Evolutionary conservation across 2,329 filamentous ascomycete species (phyloP), one percentile per base, ranked within the genome.

Genomic region (Incumbomyces delicatus): DNA sequence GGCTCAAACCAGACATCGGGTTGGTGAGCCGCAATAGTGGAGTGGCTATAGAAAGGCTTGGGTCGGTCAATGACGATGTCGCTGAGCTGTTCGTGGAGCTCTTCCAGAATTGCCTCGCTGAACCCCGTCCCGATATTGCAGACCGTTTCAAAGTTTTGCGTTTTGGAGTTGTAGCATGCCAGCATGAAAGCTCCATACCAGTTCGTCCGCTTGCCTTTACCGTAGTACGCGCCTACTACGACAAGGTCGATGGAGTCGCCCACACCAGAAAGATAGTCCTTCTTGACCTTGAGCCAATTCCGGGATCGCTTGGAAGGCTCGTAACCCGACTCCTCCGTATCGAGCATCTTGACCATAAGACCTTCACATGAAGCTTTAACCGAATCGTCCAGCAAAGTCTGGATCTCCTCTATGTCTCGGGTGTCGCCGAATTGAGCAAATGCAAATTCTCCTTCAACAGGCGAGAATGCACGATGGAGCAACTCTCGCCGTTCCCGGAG

Each of bases 271-370:
- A 98, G 85, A 63, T 98, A 98, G 62, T 98, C 92, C 62, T 98
- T 98, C 67, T 98, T 98, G 67, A 96, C 85, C 75, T 98, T 98
- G 54, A 98, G 83, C 92, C 92, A 98, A 62, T 98, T 98, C 50
- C 92, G 85, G 66, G 87, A 94, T 54, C 92, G 83, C 64, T 94
- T 95, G 60, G 87, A 94, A 16, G 92, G 92, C 67, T 96, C 90
- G 62, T 98, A 98, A 58, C 86, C 87, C 57, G 87, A 94, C 66
- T 95, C 90, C 6, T 78, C 72, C 1, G 90, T 92, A 63, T 96
- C 90, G 49, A 98, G 70, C 92, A 98, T 98, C 72, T 98, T 98
- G 12, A 98, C 92, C 92, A 98, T 98, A 44, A 98, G 73, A 10
- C 92, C 92, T 70, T 98, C 92, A 61, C 92, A 98, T 0, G 87